Evolutionary conservation across 2,329 filamentous ascomycete species (phyloP), one percentile per base, ranked within the genome.

Genomic region (Davidsoniella australis): DNA sequence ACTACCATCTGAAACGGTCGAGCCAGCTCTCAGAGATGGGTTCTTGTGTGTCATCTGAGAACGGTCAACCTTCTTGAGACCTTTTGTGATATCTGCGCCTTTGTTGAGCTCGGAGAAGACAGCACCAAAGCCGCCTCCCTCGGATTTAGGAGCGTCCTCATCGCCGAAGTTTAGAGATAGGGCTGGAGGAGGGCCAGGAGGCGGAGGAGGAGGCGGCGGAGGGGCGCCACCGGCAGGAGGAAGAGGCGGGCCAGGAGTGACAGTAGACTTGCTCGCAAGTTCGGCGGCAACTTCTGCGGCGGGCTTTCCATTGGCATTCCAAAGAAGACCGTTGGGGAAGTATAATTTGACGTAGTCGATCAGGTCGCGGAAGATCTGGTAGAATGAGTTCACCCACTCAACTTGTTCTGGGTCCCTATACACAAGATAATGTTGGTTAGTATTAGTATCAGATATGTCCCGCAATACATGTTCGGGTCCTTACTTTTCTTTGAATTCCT

Each of bases 11-110:
- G 83, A 72, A 2, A 89, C 85, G 2, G 76, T 73, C 10, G 84
- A 82, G 53, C 71, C 70, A 20, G 84, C 75, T 54, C 91, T 80
- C 51, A 98, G 71, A 8, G 80, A 77, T 12, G 91, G 91, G 66
- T 98, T 98, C 71, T 96, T 96, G 68, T 98, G 91, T 53, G 91
- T 98, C 89, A 95, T 95, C 64, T 96, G 74, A 48, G 84, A 91
- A 61, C 81, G 82, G 67, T 95, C 89, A 45, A 98, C 91, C 70
- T 95, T 98, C 56, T 84, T 82, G 36, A 98, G 72, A 29, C 84
- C 80, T 56, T 85, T 79, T 3, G 91, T 98, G 53, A 98, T 85
- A n/a, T 76, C 72, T 53, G 85, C 78, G 51, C 91, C 91, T 62
- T 82, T 81, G 66, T 96, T 96, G 48, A 98, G 69, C 56, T 95